Evolutionary conservation across 208 protist species (phyloP).

Genomic region (Wallacemonas sp.): DNA sequence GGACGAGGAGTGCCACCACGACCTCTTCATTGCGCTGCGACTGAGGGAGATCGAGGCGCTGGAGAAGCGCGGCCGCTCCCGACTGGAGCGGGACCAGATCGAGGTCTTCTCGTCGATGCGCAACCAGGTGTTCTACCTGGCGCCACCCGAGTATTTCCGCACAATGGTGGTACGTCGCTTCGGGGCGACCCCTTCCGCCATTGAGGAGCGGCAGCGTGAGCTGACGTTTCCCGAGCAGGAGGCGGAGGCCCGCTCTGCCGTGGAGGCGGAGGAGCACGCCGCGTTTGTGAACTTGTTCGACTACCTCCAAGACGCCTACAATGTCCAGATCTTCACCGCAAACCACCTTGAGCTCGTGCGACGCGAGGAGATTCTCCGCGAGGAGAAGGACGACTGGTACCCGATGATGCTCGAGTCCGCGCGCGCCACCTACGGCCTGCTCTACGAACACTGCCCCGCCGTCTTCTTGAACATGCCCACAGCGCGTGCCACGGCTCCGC

Average conservation of each 20-base stretch:
- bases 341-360: slow-evolving; percentile 49
- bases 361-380: slow-evolving; percentile 59
- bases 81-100: slow-evolving; percentile 55
- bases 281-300: slow-evolving; percentile 43
- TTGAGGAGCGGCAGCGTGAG: slow-evolving; percentile 18
- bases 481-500: not conserved
- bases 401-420: slow-evolving; percentile 27
- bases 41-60: slow-evolving; percentile 32
- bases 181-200: slow-evolving; percentile 21
- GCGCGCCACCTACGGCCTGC: slow-evolving; percentile 51
- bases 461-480: slow-evolving; percentile 21
- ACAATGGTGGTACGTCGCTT: slow-evolving; percentile 44
- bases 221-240: slow-evolving; percentile 44
- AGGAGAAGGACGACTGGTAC: slow-evolving; percentile 39
- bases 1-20: slow-evolving; percentile 49
- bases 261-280: slow-evolving; percentile 42
- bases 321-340: slow-evolving; percentile 50
- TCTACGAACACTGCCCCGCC: slow-evolving; percentile 47
- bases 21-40: slow-evolving; percentile 47
- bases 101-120: slow-evolving; percentile 40
- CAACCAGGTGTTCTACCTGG: slow-evolving; percentile 50
- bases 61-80: slow-evolving; percentile 42
- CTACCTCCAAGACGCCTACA: slow-evolving; percentile 65
- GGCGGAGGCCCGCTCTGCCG: slow-evolving; percentile 23
- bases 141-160: slow-evolving; percentile 71